Percentiles rank a stretch among this genome's conserved stretches.
phyloP scores from a whole-genome alignment of 2,329 filamentous ascomycete genomes.

The Calonectria honghensis region DNA sequence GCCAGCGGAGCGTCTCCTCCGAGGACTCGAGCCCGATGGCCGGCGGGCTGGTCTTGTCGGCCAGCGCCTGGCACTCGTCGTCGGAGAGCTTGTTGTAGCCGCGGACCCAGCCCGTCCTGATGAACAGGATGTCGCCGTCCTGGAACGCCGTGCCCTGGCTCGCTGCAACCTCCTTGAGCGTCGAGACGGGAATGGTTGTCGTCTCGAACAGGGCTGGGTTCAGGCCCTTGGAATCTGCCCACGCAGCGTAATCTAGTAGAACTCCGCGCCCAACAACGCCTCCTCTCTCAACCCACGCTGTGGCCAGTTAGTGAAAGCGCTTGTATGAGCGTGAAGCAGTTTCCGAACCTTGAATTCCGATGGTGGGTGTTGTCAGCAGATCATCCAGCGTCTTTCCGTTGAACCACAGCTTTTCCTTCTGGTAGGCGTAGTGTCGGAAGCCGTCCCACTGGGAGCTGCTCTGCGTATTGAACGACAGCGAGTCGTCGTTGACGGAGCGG shows the following conservation, averaged over 20 bases:
- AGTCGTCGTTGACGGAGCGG: conserved; percentile 58
- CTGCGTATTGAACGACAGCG: conserved; percentile 60
- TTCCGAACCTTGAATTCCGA: conserved; percentile 57
- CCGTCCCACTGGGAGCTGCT: conserved; percentile 64
- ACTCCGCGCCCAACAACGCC: conserved; percentile 71
- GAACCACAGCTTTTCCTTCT: conserved; percentile 60
- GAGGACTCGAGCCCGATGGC: conserved; percentile 68
- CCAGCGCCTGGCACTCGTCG: conserved; percentile 62
- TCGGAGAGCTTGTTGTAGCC: conserved; percentile 62
- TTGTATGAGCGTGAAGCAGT: too few species aligned
- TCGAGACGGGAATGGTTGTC: conserved; percentile 59
- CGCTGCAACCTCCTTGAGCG: conserved; percentile 60
- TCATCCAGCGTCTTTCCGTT: conserved; percentile 64
- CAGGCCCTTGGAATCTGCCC: conserved; percentile 62
- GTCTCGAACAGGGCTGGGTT: conserved; percentile 63
- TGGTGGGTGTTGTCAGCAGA: conserved; percentile 58
- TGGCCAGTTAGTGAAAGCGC: background rate
- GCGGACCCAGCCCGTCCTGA: conserved; percentile 71
- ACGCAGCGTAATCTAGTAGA: conserved; percentile 69
- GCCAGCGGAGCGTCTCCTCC: conserved; percentile 71
- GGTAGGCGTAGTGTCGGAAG: conserved; percentile 62
- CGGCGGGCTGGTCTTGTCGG: conserved; percentile 55
- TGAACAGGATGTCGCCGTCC: conserved; percentile 71
- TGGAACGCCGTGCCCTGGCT: conserved; percentile 66
- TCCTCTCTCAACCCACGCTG: conserved; percentile 56